phyloP scores from a whole-genome alignment of 805 yeast species.

The Starmerella roubikii region DNA sequence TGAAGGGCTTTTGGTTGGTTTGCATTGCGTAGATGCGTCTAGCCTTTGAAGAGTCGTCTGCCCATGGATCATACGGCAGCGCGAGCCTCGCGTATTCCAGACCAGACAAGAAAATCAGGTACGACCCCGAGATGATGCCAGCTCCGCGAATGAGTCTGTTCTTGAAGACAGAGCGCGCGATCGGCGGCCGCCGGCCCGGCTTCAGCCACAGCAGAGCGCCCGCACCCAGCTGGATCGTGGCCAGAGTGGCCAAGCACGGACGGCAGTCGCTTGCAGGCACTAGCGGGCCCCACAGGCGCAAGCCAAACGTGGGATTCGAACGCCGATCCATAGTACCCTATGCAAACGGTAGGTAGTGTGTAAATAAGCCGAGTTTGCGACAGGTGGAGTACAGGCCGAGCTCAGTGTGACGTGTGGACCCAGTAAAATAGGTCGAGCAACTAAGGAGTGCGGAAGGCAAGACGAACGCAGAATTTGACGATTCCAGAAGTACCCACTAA shows the following conservation, averaged over 20 bases:
- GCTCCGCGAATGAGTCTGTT: slow-evolving; percentile 24
- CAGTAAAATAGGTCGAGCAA: too few species aligned
- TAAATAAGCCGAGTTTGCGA: too few species aligned
- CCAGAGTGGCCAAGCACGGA: slow-evolving; percentile 38
- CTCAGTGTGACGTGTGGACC: too few species aligned
- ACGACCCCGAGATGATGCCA: slow-evolving; percentile 33
- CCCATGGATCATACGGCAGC: slow-evolving; percentile 49
- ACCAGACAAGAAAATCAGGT: slow-evolving; percentile 39
- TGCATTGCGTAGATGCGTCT: slow-evolving; percentile 27
- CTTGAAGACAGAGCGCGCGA: slow-evolving; percentile 15
- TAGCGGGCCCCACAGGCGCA: slow-evolving; percentile 53
- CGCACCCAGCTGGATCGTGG: slow-evolving; percentile 40
- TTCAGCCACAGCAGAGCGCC: slow-evolving; percentile 30
- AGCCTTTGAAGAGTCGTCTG: slow-evolving; percentile 46
- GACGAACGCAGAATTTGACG: too few species aligned
- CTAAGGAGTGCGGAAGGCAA: too few species aligned
- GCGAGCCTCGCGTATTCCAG: slow-evolving; percentile 42
- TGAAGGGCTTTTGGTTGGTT: neutral
- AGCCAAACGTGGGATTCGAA: slow-evolving; percentile 46
- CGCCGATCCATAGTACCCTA: too few species aligned
- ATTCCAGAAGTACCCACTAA: too few species aligned
- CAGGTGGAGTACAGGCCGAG: too few species aligned
- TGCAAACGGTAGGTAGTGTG: too few species aligned
- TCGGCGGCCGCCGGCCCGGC: slow-evolving; percentile 18
- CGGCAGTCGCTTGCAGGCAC: slow-evolving; percentile 59